A percentile compares a stretch with the other conserved stretches of the same genome.
Evolutionary conservation across 2,329 filamentous ascomycete genomes (phyloP).

Genomic region (Claviceps fusiformis): DNA sequence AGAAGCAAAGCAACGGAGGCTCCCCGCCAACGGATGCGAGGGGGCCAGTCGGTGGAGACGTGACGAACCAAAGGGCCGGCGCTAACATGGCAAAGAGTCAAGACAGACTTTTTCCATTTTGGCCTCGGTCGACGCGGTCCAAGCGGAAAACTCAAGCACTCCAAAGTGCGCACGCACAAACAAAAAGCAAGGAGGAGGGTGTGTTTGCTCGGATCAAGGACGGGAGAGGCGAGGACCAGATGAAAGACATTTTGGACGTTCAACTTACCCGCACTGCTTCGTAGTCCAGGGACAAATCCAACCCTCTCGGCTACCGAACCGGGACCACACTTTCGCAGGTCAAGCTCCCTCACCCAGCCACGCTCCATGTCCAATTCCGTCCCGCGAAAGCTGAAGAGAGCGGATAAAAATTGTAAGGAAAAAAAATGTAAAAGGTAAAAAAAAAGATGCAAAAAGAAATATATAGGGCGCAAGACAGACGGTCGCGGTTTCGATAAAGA

Average conservation of each 20-base stretch:
- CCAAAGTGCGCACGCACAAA: neutral
- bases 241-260: neutral
- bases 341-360: constrained; percentile 31
- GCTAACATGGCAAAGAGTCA: too few species aligned
- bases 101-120: too few species aligned
- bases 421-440: neutral
- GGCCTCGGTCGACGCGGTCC: neutral
- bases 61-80: too few species aligned
- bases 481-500: neutral
- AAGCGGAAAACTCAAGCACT: neutral
- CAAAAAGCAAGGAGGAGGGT: neutral
- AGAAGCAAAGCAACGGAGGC: too few species aligned
- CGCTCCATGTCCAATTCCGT: constrained; percentile 8
- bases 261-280: constrained; percentile 44
- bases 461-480: neutral
- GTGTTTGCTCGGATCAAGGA: too few species aligned
- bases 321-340: constrained; percentile 32
- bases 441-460: neutral
- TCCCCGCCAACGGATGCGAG: too few species aligned
- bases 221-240: neutral
- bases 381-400: neutral
- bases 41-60: too few species aligned
- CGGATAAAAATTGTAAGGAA: neutral
- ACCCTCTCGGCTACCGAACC: constrained; percentile 39
- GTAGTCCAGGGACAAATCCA: constrained; percentile 43